Evolutionary conservation across 176 grass and related monocot species (phyloP).

Genomic region (Carex myosuroides): DNA sequence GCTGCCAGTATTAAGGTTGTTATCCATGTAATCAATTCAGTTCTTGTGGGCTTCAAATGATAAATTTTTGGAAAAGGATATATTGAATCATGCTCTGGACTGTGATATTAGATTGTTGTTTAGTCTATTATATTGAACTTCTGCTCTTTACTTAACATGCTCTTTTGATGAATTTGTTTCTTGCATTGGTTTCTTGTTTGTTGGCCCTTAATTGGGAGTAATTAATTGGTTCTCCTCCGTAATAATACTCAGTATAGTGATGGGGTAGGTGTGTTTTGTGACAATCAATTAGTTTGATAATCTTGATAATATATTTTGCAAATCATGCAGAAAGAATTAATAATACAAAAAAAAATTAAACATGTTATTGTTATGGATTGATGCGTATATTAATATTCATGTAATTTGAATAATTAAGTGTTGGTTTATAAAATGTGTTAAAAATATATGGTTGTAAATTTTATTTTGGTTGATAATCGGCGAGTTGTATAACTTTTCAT

Average conservation of each 20-base stretch:
- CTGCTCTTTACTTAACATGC: background rate
- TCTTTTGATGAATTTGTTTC: background rate
- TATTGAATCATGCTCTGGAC: background rate
- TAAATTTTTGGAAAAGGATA: conserved; percentile 35
- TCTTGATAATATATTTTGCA: too few relatives aligned
- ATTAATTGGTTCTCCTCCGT: background rate
- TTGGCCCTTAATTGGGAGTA: background rate
- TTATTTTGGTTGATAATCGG: too few relatives aligned
- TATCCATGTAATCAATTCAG: conserved; percentile 77
- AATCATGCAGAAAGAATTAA: too few relatives aligned
- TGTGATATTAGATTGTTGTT: conserved; percentile 10
- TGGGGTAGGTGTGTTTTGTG: too few relatives aligned
- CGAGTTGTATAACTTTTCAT: too few relatives aligned
- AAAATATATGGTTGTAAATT: too few relatives aligned
- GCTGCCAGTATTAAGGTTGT: conserved; percentile 41
- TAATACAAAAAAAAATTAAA: too few relatives aligned
- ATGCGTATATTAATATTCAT: too few relatives aligned
- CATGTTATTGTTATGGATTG: too few relatives aligned
- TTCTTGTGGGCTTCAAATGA: conserved; percentile 72
- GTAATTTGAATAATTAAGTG: too few relatives aligned
- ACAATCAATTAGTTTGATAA: too few relatives aligned
- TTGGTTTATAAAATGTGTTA: too few relatives aligned
- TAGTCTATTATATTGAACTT: conserved; percentile 6
- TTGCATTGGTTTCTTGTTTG: background rate
- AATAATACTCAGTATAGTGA: background rate